Base-by-base conservation (phyloP, 257 asterid species). In the Plectranthus barbatus region DNA sequence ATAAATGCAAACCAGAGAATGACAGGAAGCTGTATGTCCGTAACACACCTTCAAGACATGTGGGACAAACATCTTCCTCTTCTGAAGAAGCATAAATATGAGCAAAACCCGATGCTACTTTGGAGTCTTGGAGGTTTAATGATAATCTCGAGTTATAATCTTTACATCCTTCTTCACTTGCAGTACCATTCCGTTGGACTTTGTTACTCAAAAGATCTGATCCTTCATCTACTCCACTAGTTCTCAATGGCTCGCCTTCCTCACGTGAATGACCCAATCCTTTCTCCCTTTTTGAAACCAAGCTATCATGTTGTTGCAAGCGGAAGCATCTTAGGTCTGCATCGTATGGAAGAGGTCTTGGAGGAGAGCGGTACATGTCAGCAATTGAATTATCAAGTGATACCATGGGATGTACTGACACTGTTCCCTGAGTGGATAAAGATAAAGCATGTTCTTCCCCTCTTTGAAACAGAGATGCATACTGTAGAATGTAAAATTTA, bases 1-100 rank as follows among this genome's bases (percentile, higher is more conserved):
- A 23, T 23, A 4, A 23, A 23, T 23, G 29, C 29, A 23, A 4
- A 13, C n/a, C 15, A 21, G 19, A 5, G 58, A 37, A 63, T 19
- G 47, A 18, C 6, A 40, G 23, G 26, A 58, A 56, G 66, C n/a
- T 56, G 20, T 36, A 50, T 24, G 24, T 17, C n/a, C 20, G 51
- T 51, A 45, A 55, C 76, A 33, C 67, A 88, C 98, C 98, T 70
- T 91, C 98, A 71, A 91, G 96, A 79, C 98, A 91, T 31, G 98
- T 91, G 19, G 98, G 98, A 76, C 97, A 91, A 56, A 84, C 90
- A 80, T 91, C 98, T 77, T 91, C 98, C 62, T 88, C 96, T 60
- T 88, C 96, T 14, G 82, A 66, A 51, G 86, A 81, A 65, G 88
- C 62, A 79, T 84, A 77, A 75, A 81, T 83, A 79, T 81, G 90